Conservation (phyloP, 257 asterid genomes). For the Ehretia macrophylla region DNA sequence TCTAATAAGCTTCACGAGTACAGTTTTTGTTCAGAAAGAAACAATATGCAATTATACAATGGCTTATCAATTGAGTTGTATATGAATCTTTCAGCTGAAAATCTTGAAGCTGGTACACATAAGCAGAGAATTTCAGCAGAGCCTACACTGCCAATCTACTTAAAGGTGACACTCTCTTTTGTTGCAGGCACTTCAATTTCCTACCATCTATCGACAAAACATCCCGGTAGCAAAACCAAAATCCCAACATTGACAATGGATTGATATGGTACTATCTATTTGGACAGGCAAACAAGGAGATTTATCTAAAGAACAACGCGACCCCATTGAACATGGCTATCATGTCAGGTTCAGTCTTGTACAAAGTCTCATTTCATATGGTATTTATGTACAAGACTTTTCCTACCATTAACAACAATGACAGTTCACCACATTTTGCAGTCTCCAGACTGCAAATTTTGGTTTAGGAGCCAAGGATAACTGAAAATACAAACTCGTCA, state of each 20-base stretch:
- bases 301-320: slow-evolving; percentile 46
- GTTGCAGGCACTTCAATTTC: not conserved
- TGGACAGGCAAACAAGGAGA: slow-evolving; percentile 63
- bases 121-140: slow-evolving; percentile 70
- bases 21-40: no score
- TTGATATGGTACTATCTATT: slow-evolving; percentile 48
- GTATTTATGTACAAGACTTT: slow-evolving; percentile 68
- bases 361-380: slow-evolving; percentile 61
- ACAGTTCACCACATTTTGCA: no score
- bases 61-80: not conserved
- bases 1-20: no score
- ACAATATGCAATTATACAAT: no score
- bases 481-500: no score
- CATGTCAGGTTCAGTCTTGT: slow-evolving; percentile 92
- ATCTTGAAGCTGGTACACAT: slow-evolving; percentile 72
- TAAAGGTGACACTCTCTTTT: slow-evolving; percentile 54
- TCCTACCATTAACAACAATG: no score
- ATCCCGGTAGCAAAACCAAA: slow-evolving; percentile 14
- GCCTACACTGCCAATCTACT: slow-evolving; percentile 83
- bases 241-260: slow-evolving; percentile 17
- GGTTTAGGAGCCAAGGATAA: no score
- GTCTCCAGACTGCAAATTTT: no score
- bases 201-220: not conserved
- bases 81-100: slow-evolving; percentile 71
- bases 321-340: slow-evolving; percentile 52